These are phyloP conservation scores for Nephelium lappaceum DNA, from an alignment of 345 rosid genomes.

Conservation along the genomic window DNA sequence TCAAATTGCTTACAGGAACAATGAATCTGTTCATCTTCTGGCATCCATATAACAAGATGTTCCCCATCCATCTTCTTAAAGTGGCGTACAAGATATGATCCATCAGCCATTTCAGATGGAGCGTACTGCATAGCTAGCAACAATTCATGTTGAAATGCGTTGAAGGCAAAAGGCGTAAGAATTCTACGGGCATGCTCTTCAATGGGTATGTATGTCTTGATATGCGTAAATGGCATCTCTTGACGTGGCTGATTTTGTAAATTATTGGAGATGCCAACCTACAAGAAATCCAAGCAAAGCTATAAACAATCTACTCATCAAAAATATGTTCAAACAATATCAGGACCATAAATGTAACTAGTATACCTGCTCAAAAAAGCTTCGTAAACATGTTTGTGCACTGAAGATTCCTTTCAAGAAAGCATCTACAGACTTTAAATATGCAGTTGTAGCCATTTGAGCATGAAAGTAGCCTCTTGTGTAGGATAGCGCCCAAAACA, in stretches of 20 bases:
- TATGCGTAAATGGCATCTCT: constrained; percentile 28
- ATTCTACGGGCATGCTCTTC: constrained; percentile 35
- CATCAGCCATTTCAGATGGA: constrained; percentile 37
- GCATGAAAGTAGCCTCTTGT: constrained; percentile 42
- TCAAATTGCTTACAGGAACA: constrained; percentile 49
- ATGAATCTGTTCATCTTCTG: constrained; percentile 41
- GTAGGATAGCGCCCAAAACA: constrained; percentile 40
- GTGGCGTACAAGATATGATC: constrained; percentile 40
- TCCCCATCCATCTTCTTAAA: constrained; percentile 41
- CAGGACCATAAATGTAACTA: neutral
- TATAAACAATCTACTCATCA: constrained; percentile 8
- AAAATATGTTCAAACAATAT: neutral
- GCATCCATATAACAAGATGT: constrained; percentile 34
- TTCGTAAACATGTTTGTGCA: constrained; percentile 33
- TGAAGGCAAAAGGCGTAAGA: constrained; percentile 39
- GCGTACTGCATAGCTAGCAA: constrained; percentile 34
- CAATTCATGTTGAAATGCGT: constrained; percentile 36
- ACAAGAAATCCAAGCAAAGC: constrained; percentile 9
- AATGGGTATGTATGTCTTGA: constrained; percentile 34
- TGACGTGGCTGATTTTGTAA: constrained; percentile 30
- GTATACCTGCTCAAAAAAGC: constrained; percentile 45
- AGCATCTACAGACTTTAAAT: constrained; percentile 35
- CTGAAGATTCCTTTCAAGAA: constrained; percentile 34
- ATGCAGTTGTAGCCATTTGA: constrained; percentile 33
- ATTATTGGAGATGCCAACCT: constrained; percentile 32